These are phyloP conservation scores for Lentinula aciculospora DNA, from an alignment of 768 basidiomycete genomes.

Conservation along the genomic window DNA sequence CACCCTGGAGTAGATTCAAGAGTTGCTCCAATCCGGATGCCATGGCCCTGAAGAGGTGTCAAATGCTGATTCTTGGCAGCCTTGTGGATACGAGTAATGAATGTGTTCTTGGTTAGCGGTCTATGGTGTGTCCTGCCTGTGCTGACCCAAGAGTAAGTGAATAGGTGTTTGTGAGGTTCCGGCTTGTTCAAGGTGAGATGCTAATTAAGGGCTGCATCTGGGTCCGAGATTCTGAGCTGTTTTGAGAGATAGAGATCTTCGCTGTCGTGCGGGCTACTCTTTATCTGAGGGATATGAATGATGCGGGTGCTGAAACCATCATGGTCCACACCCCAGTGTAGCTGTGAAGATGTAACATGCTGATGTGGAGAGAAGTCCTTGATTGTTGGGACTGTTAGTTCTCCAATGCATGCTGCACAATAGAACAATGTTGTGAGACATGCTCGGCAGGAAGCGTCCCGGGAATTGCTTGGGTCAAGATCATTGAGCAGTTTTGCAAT, in stretches of 20 bases:
- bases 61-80: slow-evolving; percentile 4
- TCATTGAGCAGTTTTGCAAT: not conserved
- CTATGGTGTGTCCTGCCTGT: not conserved
- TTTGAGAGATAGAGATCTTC: slow-evolving; percentile 27
- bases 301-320: slow-evolving; percentile 18
- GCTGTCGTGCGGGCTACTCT: slow-evolving; percentile 13
- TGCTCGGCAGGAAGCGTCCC: slow-evolving; percentile 28
- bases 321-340: slow-evolving; percentile 15
- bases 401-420: slow-evolving; percentile 22
- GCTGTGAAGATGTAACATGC: slow-evolving; percentile 22
- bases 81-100: slow-evolving; percentile 11
- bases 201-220: slow-evolving; percentile 14
- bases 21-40: slow-evolving; percentile 19
- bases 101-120: slow-evolving; percentile 3
- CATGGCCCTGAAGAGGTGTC: slow-evolving; percentile 17
- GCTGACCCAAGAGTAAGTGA: slow-evolving; percentile 17
- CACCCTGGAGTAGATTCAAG: slow-evolving; percentile 17
- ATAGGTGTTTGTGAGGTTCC: slow-evolving; percentile 17
- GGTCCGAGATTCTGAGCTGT: slow-evolving; percentile 22
- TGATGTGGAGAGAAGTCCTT: slow-evolving; percentile 19
- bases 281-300: slow-evolving; percentile 23
- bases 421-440: slow-evolving; percentile 36
- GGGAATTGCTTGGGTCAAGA: slow-evolving; percentile 20
- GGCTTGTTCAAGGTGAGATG: slow-evolving; percentile 26
- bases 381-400: slow-evolving; percentile 30